phyloP scores from a whole-genome alignment of 129 eudicot species.

The Lactuca sativa region DNA sequence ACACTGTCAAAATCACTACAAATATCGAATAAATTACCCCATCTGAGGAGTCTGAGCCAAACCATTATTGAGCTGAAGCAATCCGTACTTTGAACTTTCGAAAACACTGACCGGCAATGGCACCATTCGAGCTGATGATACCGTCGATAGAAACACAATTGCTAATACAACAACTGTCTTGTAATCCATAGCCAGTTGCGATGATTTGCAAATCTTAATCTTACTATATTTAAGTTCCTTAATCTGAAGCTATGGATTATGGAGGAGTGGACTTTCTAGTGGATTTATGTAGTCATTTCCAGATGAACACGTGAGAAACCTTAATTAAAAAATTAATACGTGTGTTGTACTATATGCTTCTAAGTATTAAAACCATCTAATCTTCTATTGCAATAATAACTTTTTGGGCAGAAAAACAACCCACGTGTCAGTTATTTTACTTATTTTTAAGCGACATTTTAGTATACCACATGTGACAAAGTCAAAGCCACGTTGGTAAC shows the following conservation, averaged over 20 bases:
- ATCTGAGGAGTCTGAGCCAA: conserved; percentile 87
- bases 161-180: background rate
- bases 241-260: background rate
- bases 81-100: conserved; percentile 69
- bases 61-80: conserved; percentile 69
- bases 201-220: background rate
- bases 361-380: background rate
- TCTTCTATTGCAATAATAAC: background rate
- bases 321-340: conserved; percentile 3
- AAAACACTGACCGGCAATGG: conserved; percentile 42
- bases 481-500: too few species aligned
- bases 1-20: background rate
- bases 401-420: background rate
- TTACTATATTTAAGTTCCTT: background rate
- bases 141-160: conserved; percentile 27
- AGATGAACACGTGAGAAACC: conserved; percentile 16
- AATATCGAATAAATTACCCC: conserved; percentile 52
- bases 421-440: background rate
- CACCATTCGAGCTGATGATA: conserved; percentile 35
- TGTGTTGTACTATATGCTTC: conserved; percentile 7
- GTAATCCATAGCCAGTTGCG: conserved; percentile 19
- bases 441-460: too few species aligned
- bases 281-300: conserved; percentile 6
- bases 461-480: too few species aligned
- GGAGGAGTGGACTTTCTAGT: conserved; percentile 14